A percentile compares a stretch with the other conserved stretches of the same genome.
phyloP scores from a whole-genome alignment of 2,329 filamentous ascomycete species.

The Scorias spongiosa region DNA sequence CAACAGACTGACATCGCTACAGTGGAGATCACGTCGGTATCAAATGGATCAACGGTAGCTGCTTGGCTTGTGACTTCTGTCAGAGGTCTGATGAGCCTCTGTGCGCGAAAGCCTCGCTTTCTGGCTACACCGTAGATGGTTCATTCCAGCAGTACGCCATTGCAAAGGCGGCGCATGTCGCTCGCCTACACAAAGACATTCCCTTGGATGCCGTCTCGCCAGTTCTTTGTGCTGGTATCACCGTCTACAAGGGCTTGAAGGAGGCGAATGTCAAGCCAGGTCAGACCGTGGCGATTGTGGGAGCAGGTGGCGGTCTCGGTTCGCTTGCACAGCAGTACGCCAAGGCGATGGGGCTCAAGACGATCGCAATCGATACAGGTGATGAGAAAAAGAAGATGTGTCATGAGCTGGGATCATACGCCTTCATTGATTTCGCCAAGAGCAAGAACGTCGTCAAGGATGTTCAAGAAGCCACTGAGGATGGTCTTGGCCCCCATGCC shows the following conservation, averaged over 20 bases:
- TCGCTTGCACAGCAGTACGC: conserved; percentile 74
- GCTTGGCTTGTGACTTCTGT: conserved; percentile 72
- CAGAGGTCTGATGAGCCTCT: conserved; percentile 68
- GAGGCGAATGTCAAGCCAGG: conserved; percentile 62
- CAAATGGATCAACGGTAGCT: conserved; percentile 84
- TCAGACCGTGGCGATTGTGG: conserved; percentile 69
- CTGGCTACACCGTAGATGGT: conserved; percentile 85
- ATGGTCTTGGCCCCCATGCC: conserved; percentile 73
- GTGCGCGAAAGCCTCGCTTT: conserved; percentile 58
- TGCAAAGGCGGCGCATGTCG: conserved; percentile 72
- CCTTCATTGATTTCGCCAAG: conserved; percentile 67
- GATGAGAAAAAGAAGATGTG: conserved; percentile 64
- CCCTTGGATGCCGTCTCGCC: conserved; percentile 64
- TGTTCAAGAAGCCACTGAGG: conserved; percentile 65
- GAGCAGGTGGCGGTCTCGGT: conserved; percentile 71
- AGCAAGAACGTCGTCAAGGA: conserved; percentile 67
- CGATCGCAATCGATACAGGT: conserved; percentile 71
- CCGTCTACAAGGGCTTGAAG: conserved; percentile 84
- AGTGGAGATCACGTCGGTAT: conserved; percentile 70
- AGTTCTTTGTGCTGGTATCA: conserved; percentile 72
- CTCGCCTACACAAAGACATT: conserved; percentile 63
- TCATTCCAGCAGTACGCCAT: conserved; percentile 87
- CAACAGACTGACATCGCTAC: background rate
- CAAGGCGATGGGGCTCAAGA: conserved; percentile 71
- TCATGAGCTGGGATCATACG: conserved; percentile 50